phyloP scores from a whole-genome alignment of 1,284 basidiomycete species.

The Neonothopanus nambi region DNA sequence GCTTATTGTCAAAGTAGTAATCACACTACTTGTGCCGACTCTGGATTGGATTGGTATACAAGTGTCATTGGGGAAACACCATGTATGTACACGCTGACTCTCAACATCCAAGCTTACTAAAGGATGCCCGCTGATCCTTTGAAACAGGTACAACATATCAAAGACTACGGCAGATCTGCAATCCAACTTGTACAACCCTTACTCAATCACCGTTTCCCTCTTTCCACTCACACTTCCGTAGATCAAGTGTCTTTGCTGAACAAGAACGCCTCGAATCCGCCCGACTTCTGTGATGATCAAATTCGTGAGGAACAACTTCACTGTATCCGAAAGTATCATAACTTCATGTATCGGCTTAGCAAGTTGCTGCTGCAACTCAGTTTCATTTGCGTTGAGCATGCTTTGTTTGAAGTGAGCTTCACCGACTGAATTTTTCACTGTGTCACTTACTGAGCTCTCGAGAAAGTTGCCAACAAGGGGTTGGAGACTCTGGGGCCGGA shows the following conservation, averaged over 20 bases:
- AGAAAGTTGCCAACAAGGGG: slow-evolving; percentile 18
- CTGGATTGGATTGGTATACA: slow-evolving; percentile 22
- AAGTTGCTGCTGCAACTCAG: slow-evolving; percentile 23
- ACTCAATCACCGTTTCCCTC: no score
- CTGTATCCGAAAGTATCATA: neutral
- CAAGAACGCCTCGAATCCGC: slow-evolving; percentile 4
- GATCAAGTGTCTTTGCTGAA: slow-evolving; percentile 11
- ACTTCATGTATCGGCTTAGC: neutral
- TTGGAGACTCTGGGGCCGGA: neutral
- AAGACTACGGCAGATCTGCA: slow-evolving; percentile 21
- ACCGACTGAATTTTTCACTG: neutral
- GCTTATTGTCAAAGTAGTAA: neutral
- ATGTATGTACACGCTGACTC: slow-evolving; percentile 16
- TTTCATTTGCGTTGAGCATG: slow-evolving; percentile 23
- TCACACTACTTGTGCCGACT: slow-evolving; percentile 13
- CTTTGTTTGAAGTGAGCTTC: slow-evolving; percentile 21
- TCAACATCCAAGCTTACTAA: neutral
- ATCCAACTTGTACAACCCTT: slow-evolving; percentile 13
- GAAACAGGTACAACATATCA: slow-evolving; percentile 21
- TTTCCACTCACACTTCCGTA: neutral
- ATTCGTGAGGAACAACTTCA: slow-evolving; percentile 11
- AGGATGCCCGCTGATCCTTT: no score
- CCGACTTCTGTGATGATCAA: slow-evolving; percentile 21
- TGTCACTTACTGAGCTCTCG: neutral
- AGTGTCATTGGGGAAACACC: slow-evolving; percentile 22